Conservation (phyloP, 768 basidiomycete genomes). For the Suillus bovinus region DNA sequence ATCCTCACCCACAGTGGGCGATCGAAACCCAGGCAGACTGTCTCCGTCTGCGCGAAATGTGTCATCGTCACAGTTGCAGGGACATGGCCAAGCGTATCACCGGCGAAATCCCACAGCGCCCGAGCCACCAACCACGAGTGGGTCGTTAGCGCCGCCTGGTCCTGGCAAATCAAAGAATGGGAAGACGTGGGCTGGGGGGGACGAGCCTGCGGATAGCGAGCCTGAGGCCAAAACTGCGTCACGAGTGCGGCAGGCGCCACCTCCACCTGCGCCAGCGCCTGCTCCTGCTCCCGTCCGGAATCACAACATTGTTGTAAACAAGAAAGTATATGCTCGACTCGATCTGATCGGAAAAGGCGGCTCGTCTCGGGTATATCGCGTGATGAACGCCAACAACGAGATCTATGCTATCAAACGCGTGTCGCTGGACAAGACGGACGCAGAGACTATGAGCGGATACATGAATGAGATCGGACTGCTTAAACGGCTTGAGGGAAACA, state of each 20-base stretch:
- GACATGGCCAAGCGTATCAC: conserved; percentile 44
- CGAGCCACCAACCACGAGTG: conserved; percentile 52
- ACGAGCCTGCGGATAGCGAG: conserved; percentile 41
- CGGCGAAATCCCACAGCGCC: conserved; percentile 71
- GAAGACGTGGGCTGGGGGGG: conserved; percentile 48
- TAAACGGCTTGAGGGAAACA: conserved; percentile 92
- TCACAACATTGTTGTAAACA: conserved; percentile 54
- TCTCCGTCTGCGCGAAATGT: conserved; percentile 31
- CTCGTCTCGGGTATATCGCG: conserved; percentile 93
- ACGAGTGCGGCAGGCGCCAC: conserved; percentile 32
- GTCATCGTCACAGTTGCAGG: conserved; percentile 19
- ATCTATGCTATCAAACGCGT: conserved; percentile 94
- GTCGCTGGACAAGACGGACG: conserved; percentile 83
- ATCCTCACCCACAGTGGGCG: conserved; percentile 60
- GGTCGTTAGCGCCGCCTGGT: conserved; percentile 20
- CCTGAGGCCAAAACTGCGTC: conserved; percentile 29
- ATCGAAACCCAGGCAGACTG: conserved; percentile 33
- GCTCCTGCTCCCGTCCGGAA: conserved; percentile 36
- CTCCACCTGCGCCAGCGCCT: conserved; percentile 31
- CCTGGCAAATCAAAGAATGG: conserved; percentile 28
- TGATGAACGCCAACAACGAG: conserved; percentile 73
- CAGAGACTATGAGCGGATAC: conserved; percentile 88
- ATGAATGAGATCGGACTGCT: conserved; percentile 95
- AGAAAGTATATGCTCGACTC: conserved; percentile 78
- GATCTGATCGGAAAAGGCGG: conserved; percentile 94